phyloP scores from a whole-genome alignment of 2,329 filamentous ascomycete genomes.

The Fusarium praegraminearum region DNA sequence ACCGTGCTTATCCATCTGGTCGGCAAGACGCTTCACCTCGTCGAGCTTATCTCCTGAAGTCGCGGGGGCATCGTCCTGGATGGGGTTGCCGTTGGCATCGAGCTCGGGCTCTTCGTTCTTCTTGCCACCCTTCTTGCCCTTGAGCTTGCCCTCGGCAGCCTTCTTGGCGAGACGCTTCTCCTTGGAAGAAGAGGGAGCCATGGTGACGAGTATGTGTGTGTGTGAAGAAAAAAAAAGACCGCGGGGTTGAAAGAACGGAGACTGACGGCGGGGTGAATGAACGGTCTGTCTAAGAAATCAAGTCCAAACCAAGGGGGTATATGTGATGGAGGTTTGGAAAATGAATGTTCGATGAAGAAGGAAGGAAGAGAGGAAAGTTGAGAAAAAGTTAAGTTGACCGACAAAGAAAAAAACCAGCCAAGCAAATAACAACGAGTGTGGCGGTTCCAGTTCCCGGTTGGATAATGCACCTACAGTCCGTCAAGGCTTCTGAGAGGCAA shows the following conservation, averaged over 20 bases:
- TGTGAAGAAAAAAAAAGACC: constrained; percentile 32
- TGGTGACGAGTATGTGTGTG: constrained; percentile 48
- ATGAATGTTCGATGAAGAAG: constrained; percentile 43
- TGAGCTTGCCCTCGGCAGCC: constrained; percentile 75
- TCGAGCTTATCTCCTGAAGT: constrained; percentile 79
- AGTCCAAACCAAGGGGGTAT: constrained; percentile 45
- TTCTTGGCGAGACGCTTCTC: constrained; percentile 79
- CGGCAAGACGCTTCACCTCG: constrained; percentile 85
- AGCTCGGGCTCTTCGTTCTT: constrained; percentile 78
- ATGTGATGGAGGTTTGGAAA: constrained; percentile 35
- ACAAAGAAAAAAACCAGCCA: constrained; percentile 43
- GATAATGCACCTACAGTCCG: constrained; percentile 22
- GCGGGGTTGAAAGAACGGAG: constrained; percentile 47
- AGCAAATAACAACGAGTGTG: constrained; percentile 46
- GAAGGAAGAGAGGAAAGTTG: constrained; percentile 27
- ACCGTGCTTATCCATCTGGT: constrained; percentile 96
- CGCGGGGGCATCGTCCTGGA: constrained; percentile 69
- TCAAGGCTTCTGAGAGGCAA: constrained; percentile 50
- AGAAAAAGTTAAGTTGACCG: constrained; percentile 34
- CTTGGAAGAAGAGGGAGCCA: constrained; percentile 75
- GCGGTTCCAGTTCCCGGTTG: constrained; percentile 47
- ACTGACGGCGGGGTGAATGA: constrained; percentile 41
- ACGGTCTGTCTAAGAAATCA: constrained; percentile 33
- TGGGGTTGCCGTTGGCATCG: constrained; percentile 70
- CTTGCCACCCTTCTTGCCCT: constrained; percentile 72